phyloP scores from a whole-genome alignment of 2,329 filamentous ascomycete genomes.

The Pseudogymnoascus sp. region DNA sequence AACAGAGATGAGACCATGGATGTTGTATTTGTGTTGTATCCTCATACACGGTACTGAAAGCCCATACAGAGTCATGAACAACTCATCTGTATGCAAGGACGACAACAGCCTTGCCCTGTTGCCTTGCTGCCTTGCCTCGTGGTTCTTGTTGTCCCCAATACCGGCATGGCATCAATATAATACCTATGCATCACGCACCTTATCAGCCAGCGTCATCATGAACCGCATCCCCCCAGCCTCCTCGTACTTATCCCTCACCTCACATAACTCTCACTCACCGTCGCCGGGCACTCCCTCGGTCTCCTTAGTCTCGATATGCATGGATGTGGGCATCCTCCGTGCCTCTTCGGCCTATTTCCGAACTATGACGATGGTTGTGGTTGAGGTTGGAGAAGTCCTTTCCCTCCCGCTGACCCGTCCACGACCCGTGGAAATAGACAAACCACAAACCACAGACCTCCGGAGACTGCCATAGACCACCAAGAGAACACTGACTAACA shows the following conservation, averaged over 20 bases:
- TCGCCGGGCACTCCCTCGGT: not conserved
- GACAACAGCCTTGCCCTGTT: not conserved
- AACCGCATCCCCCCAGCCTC: not conserved
- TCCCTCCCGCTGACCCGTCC: not conserved
- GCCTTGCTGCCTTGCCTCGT: not conserved
- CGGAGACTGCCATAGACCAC: not conserved
- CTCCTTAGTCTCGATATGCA: not conserved
- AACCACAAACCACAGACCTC: not conserved
- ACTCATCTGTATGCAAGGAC: not conserved
- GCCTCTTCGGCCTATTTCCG: not conserved
- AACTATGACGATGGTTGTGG: not conserved
- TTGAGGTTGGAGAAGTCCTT: not conserved
- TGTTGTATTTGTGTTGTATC: not conserved
- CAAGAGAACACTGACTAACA: not conserved
- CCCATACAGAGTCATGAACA: constrained; percentile 5
- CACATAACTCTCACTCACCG: not conserved
- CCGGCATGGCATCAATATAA: not conserved
- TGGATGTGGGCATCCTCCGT: not conserved
- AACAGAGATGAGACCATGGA: not conserved
- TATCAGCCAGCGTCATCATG: not conserved
- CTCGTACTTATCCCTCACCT: not conserved
- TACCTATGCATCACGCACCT: not conserved
- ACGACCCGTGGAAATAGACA: not conserved
- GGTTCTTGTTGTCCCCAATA: not conserved
- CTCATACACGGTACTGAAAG: not conserved